These are phyloP conservation scores for Penicillium olsonii DNA, from an alignment of 2,329 filamentous ascomycete genomes.

Conservation along the genomic window DNA sequence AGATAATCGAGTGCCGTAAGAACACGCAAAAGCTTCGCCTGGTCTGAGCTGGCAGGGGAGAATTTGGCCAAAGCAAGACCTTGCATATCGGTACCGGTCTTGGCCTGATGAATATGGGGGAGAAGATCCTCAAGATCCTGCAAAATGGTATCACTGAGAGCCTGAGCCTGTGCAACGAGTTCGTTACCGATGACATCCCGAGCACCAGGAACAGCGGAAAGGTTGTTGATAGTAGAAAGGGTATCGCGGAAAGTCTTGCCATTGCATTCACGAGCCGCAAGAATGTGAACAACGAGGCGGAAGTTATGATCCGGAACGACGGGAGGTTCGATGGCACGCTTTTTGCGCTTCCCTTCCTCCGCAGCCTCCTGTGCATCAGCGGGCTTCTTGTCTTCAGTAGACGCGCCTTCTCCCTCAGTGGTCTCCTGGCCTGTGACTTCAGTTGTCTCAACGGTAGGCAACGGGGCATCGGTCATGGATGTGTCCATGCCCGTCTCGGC, in stretches of 20 bases:
- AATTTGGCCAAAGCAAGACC: slow-evolving; percentile 93
- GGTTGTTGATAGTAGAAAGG: slow-evolving; percentile 96
- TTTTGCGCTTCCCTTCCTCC: slow-evolving; percentile 57
- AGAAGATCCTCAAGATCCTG: slow-evolving; percentile 81
- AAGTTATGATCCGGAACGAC: slow-evolving; percentile 87
- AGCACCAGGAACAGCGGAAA: slow-evolving; percentile 87
- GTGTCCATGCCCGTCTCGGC: slow-evolving; percentile 39
- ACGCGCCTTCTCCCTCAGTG: slow-evolving; percentile 35
- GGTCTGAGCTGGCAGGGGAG: slow-evolving; percentile 91
- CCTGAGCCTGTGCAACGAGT: slow-evolving; percentile 81
- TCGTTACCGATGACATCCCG: slow-evolving; percentile 92
- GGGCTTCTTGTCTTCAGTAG: slow-evolving; percentile 25
- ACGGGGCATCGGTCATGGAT: slow-evolving; percentile 40
- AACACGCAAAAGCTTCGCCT: slow-evolving; percentile 90
- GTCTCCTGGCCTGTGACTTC: slow-evolving; percentile 28
- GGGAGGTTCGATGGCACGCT: slow-evolving; percentile 71
- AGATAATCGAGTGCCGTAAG: slow-evolving; percentile 93
- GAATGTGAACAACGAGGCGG: slow-evolving; percentile 91
- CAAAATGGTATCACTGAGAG: slow-evolving; percentile 81
- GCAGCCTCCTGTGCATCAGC: slow-evolving; percentile 42
- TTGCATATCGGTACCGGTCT: slow-evolving; percentile 90
- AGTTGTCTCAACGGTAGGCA: slow-evolving; percentile 32
- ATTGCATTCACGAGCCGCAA: slow-evolving; percentile 93
- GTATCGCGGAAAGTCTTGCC: slow-evolving; percentile 98
- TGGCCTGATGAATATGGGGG: slow-evolving; percentile 81